These are phyloP conservation scores for Lippia alba DNA, from an alignment of 305 asterid genomes.

Conservation along the genomic window DNA sequence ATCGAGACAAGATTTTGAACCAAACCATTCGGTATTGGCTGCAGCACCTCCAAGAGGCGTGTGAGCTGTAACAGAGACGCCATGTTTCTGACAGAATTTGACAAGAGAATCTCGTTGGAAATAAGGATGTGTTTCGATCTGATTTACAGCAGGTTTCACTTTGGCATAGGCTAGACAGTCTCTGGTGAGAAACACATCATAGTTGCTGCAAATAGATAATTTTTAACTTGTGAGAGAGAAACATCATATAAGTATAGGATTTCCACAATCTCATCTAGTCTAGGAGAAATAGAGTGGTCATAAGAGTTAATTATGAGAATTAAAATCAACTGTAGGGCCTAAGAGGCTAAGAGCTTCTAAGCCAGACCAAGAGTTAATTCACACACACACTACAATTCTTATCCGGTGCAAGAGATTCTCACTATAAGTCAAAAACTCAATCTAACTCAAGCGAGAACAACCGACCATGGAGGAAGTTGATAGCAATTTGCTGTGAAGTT, in stretches of 20 bases:
- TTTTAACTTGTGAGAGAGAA: neutral
- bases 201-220: constrained; percentile 58
- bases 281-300: too few relatives aligned
- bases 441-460: neutral
- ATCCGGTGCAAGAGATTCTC: neutral
- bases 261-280: neutral
- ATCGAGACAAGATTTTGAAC: constrained; percentile 68
- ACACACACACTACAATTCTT: too few relatives aligned
- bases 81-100: constrained; percentile 77
- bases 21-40: constrained; percentile 70
- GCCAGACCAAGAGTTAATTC: too few relatives aligned
- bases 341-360: too few relatives aligned
- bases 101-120: constrained; percentile 78
- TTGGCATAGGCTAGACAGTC: constrained; percentile 72
- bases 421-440: neutral
- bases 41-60: constrained; percentile 78
- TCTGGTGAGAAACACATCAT: constrained; percentile 66
- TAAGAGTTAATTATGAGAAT: too few relatives aligned
- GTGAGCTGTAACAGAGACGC: constrained; percentile 69
- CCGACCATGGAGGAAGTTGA: neutral
- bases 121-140: constrained; percentile 77
- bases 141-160: constrained; percentile 77
- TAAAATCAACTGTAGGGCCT: neutral
- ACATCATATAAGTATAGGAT: neutral
- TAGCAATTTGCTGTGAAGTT: too few relatives aligned